phyloP scores from a whole-genome alignment of 192 early-diverging fungal species.

The Cetraspora pellucida region DNA sequence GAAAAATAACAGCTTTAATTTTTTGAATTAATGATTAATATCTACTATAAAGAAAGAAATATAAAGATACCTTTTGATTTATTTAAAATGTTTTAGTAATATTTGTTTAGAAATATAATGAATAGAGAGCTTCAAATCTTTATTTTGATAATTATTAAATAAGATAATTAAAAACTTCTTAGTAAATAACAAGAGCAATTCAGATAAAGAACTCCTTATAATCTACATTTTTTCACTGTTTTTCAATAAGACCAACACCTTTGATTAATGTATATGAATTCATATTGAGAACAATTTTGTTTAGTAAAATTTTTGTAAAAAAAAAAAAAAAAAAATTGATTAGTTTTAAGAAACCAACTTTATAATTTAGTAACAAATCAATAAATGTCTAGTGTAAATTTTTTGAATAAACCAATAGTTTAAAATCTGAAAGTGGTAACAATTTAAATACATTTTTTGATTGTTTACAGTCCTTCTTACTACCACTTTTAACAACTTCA shows the following conservation, averaged over 20 bases:
- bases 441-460: too few species aligned
- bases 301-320: not conserved
- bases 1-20: too few species aligned
- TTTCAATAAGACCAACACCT: not conserved
- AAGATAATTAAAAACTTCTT: too few species aligned
- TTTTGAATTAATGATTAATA: not conserved
- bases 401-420: not conserved
- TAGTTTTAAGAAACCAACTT: constrained; percentile 6
- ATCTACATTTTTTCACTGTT: not conserved
- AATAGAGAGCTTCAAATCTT: not conserved
- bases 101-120: not conserved
- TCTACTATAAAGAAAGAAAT: not conserved
- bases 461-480: too few species aligned
- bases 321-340: constrained; percentile 8
- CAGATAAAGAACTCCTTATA: not conserved
- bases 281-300: not conserved
- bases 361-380: not conserved
- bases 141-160: not conserved
- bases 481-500: too few species aligned
- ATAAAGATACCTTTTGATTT: not conserved
- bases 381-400: not conserved
- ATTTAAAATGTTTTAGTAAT: not conserved
- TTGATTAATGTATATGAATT: not conserved
- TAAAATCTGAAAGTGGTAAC: constrained; percentile 6
- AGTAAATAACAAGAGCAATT: constrained; percentile 1